phyloP scores from a whole-genome alignment of 108 stramenopile genomes.

The Cyclotella choctawhatcheeana region DNA sequence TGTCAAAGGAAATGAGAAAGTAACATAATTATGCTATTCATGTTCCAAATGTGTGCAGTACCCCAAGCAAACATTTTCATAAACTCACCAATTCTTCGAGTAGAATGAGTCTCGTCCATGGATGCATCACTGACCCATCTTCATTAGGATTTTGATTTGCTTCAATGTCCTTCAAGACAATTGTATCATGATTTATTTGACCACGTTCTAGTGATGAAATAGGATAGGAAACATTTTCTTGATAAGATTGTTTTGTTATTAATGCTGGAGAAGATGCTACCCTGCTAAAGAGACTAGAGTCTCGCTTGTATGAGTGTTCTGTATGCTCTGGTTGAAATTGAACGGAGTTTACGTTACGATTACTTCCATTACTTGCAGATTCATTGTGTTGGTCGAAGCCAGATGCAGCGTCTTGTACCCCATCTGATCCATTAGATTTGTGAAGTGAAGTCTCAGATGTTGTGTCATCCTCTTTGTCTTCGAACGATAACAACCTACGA shows the following conservation, averaged over 20 bases:
- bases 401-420: neutral
- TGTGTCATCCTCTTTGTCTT: neutral
- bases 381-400: neutral
- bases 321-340: conserved; percentile 9
- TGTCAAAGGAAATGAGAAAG: too few relatives aligned
- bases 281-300: conserved; percentile 18
- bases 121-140: conserved; percentile 37
- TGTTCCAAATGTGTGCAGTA: too few relatives aligned
- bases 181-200: conserved; percentile 11
- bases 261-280: conserved; percentile 44
- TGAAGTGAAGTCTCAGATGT: neutral
- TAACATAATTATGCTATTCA: too few relatives aligned
- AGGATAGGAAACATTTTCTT: neutral
- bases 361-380: neutral
- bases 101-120: conserved; percentile 76
- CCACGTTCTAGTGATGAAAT: neutral
- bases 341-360: neutral
- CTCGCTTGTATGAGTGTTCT: neutral
- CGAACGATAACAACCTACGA: conserved; percentile 8
- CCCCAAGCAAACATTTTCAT: too few relatives aligned
- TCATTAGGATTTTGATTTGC: conserved; percentile 7
- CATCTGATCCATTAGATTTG: neutral
- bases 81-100: conserved; percentile 63
- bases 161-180: conserved; percentile 50
- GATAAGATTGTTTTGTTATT: conserved; percentile 25